Evolutionary conservation across 2,329 filamentous ascomycete species (phyloP), one percentile per base, ranked within the genome.

Genomic region (Rutstroemia sp.): DNA sequence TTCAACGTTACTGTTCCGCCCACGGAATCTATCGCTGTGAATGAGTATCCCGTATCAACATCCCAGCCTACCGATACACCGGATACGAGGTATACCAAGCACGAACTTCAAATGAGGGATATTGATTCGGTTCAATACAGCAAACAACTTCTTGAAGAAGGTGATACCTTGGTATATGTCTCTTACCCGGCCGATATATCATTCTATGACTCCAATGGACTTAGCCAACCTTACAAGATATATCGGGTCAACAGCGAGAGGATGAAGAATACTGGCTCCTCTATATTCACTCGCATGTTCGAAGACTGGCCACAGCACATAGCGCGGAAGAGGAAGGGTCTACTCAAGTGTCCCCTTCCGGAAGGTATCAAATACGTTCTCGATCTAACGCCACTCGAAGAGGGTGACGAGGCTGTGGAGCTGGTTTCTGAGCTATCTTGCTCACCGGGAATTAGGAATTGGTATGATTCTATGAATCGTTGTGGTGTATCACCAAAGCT

Each of bases 331-430:
- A 70, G 70, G 19, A 56, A 59, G 19, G 70, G 70, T 44, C 58
- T 59, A 39, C 12, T 60, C 10, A 27, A 56, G 9, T 16, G 38
- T 34, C 30, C 30, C 17, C 64, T 74, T 9, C 73, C 72, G 0
- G 61, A 69, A 2, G 77, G 75, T 0, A 70, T 86, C 64, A 76
- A 76, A 57, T 87, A 79, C 60, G 71, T 86, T 17, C 63, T 88
- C 38, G 83, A 88, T 61, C 72, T 88, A 12, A 86, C 83, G 0
- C 84, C 84, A 0, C 76, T 80, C 0, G 70, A 70, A 0, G 78
- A 85, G 64, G 85, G 82, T 1, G 82, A 87, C 2, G 83, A 86
- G 12, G 76, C 82, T 9, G 78, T 84, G 1, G 77, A 80, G 23
- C 73, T 81, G 57, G 74, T 83, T 57, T 80, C 79, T 0, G 77